Percentiles rank a stretch among this genome's conserved stretches.
phyloP scores from a whole-genome alignment of 2,329 filamentous ascomycete species.

The Penicillium sp. region DNA sequence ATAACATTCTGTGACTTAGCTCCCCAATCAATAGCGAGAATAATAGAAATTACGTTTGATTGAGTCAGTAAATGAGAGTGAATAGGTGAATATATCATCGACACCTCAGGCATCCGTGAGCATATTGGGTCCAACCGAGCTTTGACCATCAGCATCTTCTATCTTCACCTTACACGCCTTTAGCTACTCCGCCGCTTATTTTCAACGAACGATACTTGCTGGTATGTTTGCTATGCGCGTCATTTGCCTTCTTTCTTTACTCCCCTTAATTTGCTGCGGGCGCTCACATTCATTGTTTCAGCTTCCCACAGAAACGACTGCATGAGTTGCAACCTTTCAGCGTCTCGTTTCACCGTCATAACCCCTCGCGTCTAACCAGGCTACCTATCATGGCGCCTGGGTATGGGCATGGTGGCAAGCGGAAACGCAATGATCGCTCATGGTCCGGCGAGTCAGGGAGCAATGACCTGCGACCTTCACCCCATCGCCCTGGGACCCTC shows the following conservation, averaged over 20 bases:
- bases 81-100: background rate
- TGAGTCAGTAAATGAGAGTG: background rate
- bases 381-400: constrained; percentile 50
- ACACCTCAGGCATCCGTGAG: constrained; percentile 19
- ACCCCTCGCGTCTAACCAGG: constrained; percentile 29
- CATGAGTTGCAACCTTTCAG: constrained; percentile 36
- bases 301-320: constrained; percentile 21
- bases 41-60: background rate
- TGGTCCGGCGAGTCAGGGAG: constrained; percentile 44
- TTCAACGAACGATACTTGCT: constrained; percentile 8
- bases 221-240: constrained; percentile 16
- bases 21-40: background rate
- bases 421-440: constrained; percentile 52
- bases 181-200: constrained; percentile 3
- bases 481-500: constrained; percentile 48
- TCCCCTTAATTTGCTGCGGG: constrained; percentile 9
- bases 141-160: constrained; percentile 19
- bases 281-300: constrained; percentile 12
- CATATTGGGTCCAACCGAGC: constrained; percentile 16
- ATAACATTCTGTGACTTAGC: background rate
- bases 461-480: constrained; percentile 47
- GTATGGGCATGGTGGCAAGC: constrained; percentile 51
- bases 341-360: constrained; percentile 28
- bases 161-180: constrained; percentile 17
- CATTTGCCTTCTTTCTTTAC: background rate